Conservation (phyloP, 1,139 yeast genomes). For the Blastobotrys capitulatus region DNA sequence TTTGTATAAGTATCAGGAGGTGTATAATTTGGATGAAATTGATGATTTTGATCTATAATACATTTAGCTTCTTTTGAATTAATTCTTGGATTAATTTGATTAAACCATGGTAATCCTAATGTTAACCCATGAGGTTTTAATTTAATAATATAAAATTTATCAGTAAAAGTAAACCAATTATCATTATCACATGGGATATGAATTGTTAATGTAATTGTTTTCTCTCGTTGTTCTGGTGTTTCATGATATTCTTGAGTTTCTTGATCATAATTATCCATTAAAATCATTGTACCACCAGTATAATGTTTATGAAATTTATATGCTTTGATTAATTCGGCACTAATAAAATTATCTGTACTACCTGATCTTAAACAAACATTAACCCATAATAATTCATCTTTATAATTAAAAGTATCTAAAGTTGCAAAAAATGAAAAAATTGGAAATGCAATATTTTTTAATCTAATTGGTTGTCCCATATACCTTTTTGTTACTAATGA, state of each 20-base stretch:
- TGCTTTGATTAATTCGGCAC: constrained; percentile 3
- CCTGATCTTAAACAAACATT: constrained; percentile 7
- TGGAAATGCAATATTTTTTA: constrained; percentile 1
- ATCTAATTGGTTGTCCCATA: constrained; percentile 8
- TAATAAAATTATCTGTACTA: constrained; percentile 6
- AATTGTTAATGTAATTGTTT: constrained; percentile 3
- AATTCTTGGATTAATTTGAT: constrained; percentile 2
- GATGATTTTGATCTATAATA: background rate
- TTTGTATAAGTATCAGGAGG: constrained; percentile 1
- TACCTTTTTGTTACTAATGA: background rate
- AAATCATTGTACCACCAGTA: background rate
- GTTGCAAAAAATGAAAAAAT: constrained; percentile 6
- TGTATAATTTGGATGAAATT: constrained; percentile 6
- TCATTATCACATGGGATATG: constrained; percentile 8
- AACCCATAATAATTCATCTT: constrained; percentile 1
- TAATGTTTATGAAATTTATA: background rate
- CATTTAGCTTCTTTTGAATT: background rate
- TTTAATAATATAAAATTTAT: background rate
- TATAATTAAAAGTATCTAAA: background rate
- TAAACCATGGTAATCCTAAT: constrained; percentile 10
- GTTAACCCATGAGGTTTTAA: constrained; percentile 9
- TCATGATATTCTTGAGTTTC: background rate
- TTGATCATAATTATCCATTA: constrained; percentile 5
- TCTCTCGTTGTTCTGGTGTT: background rate
- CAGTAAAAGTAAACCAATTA: constrained; percentile 9